Base-by-base conservation (phyloP, 441 rosid genomes). In the Pelargonium cotyledonis region DNA sequence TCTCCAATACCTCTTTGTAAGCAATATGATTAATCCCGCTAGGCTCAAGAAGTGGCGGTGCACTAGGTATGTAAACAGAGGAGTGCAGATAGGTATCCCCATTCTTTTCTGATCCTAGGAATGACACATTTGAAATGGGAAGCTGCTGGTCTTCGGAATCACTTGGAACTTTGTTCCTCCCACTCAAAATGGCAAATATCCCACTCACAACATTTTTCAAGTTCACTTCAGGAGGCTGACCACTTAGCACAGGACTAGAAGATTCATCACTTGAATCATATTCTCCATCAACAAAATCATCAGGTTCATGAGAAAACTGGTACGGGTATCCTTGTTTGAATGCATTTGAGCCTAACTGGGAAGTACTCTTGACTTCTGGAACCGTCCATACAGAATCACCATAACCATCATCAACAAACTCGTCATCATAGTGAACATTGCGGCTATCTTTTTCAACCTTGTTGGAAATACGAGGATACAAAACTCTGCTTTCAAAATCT, bases 61-160 rank as follows among this genome's bases (percentile, higher is more conserved):
- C 99, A 79, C 97, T 95, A 0, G 98, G 99, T 66, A 85, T 88
- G 73, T 90, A 95, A 73, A 95, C 99, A 0, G 99, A 92, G 9
- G 97, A 82, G 75, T 94, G 90, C 79, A 94, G 51, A 61, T 75
- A 84, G 0, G 93, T 86, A 65, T 91, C 95, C 18, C 98, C 97
- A 60, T 89, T 84, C 78, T 89, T 85, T 68, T 70, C 78, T 8
- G 91, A 90, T 65, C 85, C 97, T 63, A 95, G 79, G 78, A 95
- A 95, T 0, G 94, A 86, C 73, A 84, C 87, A 83, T 95, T 85
- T 1, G 99, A 85, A 70, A 81, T 79, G 1, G 89, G 77, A 65
- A 73, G 38, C 23, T 80, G 84, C 73, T 79, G 75, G 71, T 73
- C 78, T 6, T 49, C 64, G 7, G 82, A 47, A 68, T 49, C 65